These are phyloP conservation scores for Cryptosporidium andersoni DNA, from an alignment of 169 alveolate species.

Conservation along the genomic window DNA sequence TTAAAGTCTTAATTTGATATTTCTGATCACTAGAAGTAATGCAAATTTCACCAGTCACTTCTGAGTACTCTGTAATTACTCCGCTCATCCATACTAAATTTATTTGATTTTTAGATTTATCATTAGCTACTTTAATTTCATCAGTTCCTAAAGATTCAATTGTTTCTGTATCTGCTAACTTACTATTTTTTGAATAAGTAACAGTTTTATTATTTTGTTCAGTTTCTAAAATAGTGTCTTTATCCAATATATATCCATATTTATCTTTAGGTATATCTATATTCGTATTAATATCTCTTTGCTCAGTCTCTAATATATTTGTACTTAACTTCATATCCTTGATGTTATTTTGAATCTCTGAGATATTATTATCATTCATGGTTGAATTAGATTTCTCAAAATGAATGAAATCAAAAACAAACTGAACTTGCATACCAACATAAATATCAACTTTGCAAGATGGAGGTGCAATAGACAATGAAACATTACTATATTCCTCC, in stretches of 20 bases:
- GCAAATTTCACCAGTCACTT: constrained; percentile 35
- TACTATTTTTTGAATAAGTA: too few species aligned
- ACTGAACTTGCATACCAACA: constrained; percentile 33
- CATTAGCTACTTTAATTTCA: too few species aligned
- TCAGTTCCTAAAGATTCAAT: too few species aligned
- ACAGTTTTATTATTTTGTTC: too few species aligned
- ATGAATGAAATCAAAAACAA: not conserved
- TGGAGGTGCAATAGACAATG: constrained; percentile 36
- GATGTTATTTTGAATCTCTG: not conserved
- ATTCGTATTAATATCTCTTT: too few species aligned
- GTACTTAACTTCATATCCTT: not conserved
- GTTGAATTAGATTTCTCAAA: too few species aligned
- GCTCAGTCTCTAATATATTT: too few species aligned
- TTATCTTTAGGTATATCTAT: too few species aligned
- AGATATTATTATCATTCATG: too few species aligned
- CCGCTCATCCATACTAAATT: constrained; percentile 29
- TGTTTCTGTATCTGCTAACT: too few species aligned
- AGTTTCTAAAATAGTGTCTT: not conserved
- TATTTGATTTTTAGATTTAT: too few species aligned
- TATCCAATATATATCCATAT: too few species aligned
- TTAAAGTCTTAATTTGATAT: constrained; percentile 5
- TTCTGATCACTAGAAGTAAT: constrained; percentile 1
- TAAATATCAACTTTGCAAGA: constrained; percentile 45
- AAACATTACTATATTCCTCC: constrained; percentile 34
- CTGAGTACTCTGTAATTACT: constrained; percentile 15